Base-by-base conservation (phyloP, 345 rosid genomes). In the Pistacia integerrima region DNA sequence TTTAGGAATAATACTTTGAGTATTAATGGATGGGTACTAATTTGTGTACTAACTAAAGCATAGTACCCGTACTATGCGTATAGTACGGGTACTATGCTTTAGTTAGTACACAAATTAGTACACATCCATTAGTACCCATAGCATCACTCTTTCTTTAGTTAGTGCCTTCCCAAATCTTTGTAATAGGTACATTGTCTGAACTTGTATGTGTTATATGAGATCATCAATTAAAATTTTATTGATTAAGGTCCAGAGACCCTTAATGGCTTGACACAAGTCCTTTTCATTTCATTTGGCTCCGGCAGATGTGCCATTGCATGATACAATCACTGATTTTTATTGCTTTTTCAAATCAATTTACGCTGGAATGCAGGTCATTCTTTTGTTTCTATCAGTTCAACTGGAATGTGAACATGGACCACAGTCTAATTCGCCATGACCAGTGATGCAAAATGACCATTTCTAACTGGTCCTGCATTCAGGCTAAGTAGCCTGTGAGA, bases 271-370 rank as follows among this genome's bases (percentile, higher is more conserved):
- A n/a, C 20, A 17, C 35, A 58, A 46, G 56, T 38, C 38, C 38
- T 8, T 38, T 36, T 52, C 33, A 62, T 22, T 73, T 5, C 25
- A 9, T 70, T 49, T 38, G 17, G 54, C 65, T 67, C 74, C 77
- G 22, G 35, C 57, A 65, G 36, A 67, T 52, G 38, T 69, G 74
- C 49, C 51, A 46, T 67, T 30, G 46, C 36, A 3, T 17, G 18
- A 69, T 20, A 69, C 4, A 38, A 7, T 22, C 66, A 10, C 41
- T 35, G 46, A 52, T 28, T 69, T 69, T 9, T 18, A 69, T 9
- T 1, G 56, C 71, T 25, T 67, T 67, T 25, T 41, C 10, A 3
- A 25, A 48, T 25, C 57, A 13, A 48, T 68, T 33, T 1, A 3
- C 13, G 25, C 16, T 18, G 57, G 57, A 8, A 36, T 36, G 72